Conservation (phyloP, 2,329 filamentous ascomycete species). For the Ceratocystis destructans region DNA sequence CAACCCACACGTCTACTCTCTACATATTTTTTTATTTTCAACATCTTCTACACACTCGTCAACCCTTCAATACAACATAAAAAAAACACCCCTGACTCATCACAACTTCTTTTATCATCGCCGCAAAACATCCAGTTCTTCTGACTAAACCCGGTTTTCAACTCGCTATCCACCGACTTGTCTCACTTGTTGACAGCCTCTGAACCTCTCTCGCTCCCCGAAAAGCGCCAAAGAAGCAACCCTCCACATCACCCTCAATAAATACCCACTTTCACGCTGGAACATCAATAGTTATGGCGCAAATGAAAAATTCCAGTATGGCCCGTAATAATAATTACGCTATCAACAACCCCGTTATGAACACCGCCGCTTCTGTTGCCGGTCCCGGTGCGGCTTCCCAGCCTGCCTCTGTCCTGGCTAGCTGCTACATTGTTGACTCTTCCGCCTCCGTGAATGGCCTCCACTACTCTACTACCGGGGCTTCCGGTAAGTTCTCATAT, state of each 20-base stretch:
- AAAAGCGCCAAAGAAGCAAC: conserved; percentile 17
- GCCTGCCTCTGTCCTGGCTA: conserved; percentile 68
- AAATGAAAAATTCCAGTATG: conserved; percentile 57
- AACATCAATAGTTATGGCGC: conserved; percentile 38
- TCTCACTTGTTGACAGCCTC: not conserved
- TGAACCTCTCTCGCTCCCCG: not conserved
- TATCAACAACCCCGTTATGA: conserved; percentile 38
- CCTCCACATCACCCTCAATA: not conserved
- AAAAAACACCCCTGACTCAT: too few relatives aligned
- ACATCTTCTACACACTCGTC: too few relatives aligned
- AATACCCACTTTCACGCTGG: conserved; percentile 10
- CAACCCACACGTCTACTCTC: not conserved
- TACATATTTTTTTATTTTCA: too few relatives aligned
- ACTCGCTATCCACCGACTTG: not conserved
- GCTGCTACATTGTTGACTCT: conserved; percentile 74
- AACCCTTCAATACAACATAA: too few relatives aligned
- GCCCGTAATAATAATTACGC: conserved; percentile 66
- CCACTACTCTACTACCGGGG: conserved; percentile 91
- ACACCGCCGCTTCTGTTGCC: conserved; percentile 25
- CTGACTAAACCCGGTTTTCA: too few relatives aligned
- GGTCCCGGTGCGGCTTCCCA: conserved; percentile 21
- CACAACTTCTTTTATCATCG: too few relatives aligned
- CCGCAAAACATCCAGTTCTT: too few relatives aligned
- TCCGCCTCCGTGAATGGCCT: conserved; percentile 63
- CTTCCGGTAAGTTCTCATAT: conserved; percentile 45